phyloP scores from a whole-genome alignment of 495 filamentous ascomycete genomes.

The Daldinia vernicosa region DNA sequence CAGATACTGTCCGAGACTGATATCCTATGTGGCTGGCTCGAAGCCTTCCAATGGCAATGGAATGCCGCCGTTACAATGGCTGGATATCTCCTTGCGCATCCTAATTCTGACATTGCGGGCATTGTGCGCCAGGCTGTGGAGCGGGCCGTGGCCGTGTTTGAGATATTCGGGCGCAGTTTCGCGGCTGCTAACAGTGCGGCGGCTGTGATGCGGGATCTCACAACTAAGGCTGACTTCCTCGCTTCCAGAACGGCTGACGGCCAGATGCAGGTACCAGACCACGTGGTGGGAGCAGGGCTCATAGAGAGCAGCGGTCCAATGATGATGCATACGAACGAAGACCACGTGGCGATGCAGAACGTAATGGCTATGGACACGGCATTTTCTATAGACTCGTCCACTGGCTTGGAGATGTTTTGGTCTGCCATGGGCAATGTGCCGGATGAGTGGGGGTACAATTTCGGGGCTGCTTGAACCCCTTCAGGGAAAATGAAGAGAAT shows the following conservation, averaged over 20 bases:
- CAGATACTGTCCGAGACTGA: background rate
- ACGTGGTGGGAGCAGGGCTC: background rate
- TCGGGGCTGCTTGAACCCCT: background rate
- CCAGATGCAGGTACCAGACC: background rate
- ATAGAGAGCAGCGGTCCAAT: background rate
- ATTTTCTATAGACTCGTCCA: background rate
- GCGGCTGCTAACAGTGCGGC: background rate
- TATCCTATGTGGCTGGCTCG: background rate
- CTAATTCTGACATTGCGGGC: background rate
- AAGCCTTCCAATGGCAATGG: slow-evolving; percentile 1
- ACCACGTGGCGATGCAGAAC: background rate
- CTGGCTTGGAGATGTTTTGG: background rate
- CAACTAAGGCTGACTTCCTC: background rate
- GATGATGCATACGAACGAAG: slow-evolving; percentile 2
- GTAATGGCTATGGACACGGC: background rate
- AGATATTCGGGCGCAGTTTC: background rate
- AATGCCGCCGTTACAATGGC: background rate
- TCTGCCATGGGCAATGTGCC: background rate
- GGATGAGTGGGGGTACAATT: background rate
- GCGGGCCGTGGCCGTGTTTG: background rate
- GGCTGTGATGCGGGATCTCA: background rate
- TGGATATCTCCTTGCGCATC: background rate
- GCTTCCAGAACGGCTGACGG: background rate
- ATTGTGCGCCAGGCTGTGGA: background rate
- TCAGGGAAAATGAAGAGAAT: background rate